Evolutionary conservation across 2,329 filamentous ascomycete genomes (phyloP).

Genomic region (Fusarium liriodendri): DNA sequence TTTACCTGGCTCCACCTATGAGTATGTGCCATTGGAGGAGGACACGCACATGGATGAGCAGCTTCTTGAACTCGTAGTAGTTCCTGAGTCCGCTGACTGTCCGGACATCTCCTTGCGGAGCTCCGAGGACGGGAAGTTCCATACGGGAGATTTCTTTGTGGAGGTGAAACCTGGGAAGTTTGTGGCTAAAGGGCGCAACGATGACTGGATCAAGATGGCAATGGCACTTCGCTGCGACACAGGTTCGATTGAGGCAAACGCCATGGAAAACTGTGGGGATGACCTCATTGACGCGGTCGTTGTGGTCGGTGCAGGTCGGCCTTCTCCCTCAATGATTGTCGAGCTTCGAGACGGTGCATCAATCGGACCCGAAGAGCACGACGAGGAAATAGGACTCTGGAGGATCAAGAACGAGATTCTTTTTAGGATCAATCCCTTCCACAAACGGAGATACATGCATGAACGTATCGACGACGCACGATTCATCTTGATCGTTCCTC

Average conservation of each 20-base stretch:
- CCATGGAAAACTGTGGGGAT: conserved; percentile 22
- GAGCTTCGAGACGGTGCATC: conserved; percentile 17
- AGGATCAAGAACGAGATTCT: conserved; percentile 24
- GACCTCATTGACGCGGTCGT: conserved; percentile 32
- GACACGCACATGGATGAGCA: neutral
- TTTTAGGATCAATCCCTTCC: conserved; percentile 31
- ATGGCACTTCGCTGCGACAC: conserved; percentile 35
- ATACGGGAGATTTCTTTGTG: conserved; percentile 41
- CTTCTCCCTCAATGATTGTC: conserved; percentile 30
- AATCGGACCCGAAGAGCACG: neutral
- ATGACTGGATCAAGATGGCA: conserved; percentile 44
- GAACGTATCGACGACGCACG: conserved; percentile 30
- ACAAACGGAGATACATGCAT: conserved; percentile 34
- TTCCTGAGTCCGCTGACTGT: conserved; percentile 25
- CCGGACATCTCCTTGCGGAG: conserved; percentile 10
- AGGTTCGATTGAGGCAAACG: conserved; percentile 32
- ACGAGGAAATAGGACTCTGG: neutral
- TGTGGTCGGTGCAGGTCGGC: conserved; percentile 32
- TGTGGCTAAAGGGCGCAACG: conserved; percentile 29
- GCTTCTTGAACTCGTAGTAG: conserved; percentile 25
- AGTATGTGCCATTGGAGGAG: conserved; percentile 17
- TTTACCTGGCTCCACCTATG: neutral
- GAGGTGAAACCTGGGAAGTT: conserved; percentile 33
- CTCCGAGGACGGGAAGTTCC: conserved; percentile 32
- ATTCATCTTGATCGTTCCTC: conserved; percentile 29